Evolutionary conservation across 192 early-diverging fungal genomes (phyloP), one percentile per base, ranked within the genome.

Genomic region (Coemansia sp.): DNA sequence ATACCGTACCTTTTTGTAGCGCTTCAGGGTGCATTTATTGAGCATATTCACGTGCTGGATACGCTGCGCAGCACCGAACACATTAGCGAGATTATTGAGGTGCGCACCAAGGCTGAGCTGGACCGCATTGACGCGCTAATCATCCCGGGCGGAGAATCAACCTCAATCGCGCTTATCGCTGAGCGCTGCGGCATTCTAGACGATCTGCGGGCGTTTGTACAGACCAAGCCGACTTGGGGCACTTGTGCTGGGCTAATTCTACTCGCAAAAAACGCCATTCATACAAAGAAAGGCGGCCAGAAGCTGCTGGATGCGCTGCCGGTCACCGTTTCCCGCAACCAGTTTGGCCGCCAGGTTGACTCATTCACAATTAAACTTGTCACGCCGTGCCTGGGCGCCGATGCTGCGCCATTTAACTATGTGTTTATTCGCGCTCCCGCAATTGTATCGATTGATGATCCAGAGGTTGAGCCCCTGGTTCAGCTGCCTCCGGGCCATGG

Each of bases 391-490:
- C 47, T 90, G 43, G 56, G 50, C 24, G 8, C 57, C 10, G 56
- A 39, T 10, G 65, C 60, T 29, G 55, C 39, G 38, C 76, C 76
- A 5, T 86, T 88, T 47, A 84, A 82, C 25, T 87, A 81, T 23
- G 91, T 98, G 14, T 99, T 99, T 72, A 99, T 99, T 74, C 89
- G 97, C 62, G 97, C 95, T 2, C 97, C 97, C 12, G 85, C 95
- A 14, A 89, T 99, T 62, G 73, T 84, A 19, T 84, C 87, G 22
- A 70, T 85, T 29, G 72, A 92, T 15, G 83, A 89, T 60, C 81
- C 83, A 3, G 85, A 85, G 17, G 90, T 98, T 4, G 73, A 91
- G 82, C 83, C 94, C 2, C 65, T 99, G 5, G 88, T 86, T 29
- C 75, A 73, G 63, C 72, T 97, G 27, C 74, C 73, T 23, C 67